Percentiles rank a stretch among this genome's conserved stretches.
phyloP scores from a whole-genome alignment of 306 rosid species.

The Mimosa bimucronata region DNA sequence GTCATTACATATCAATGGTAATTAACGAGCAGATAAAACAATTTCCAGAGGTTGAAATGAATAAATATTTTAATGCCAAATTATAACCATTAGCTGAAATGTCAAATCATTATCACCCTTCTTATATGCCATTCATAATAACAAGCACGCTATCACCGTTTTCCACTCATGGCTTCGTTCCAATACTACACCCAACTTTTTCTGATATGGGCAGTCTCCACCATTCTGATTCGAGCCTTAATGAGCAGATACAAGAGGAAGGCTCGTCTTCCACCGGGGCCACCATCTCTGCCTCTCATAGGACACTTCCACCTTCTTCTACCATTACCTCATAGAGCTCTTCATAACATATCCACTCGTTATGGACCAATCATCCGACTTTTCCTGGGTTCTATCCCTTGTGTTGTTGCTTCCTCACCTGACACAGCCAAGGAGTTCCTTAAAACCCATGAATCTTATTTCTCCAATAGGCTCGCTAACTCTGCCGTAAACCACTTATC shows the following conservation, averaged over 20 bases:
- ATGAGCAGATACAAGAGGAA: constrained; percentile 17
- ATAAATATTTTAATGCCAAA: not conserved
- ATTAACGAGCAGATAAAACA: not conserved
- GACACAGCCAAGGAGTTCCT: constrained; percentile 51
- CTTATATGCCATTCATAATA: not conserved
- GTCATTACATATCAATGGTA: not conserved
- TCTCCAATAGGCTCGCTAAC: constrained; percentile 37
- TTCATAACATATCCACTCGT: constrained; percentile 43
- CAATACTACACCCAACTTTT: not conserved
- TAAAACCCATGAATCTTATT: constrained; percentile 49
- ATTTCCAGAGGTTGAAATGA: too few relatives aligned
- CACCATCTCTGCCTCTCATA: constrained; percentile 44
- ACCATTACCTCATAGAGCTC: constrained; percentile 42
- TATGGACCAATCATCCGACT: constrained; percentile 53
- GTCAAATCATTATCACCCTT: not conserved
- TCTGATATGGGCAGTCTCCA: constrained; percentile 17
- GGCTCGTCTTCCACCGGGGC: constrained; percentile 40
- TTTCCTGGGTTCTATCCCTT: constrained; percentile 47
- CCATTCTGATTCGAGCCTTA: constrained; percentile 30
- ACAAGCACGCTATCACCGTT: not conserved
- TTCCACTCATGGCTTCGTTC: constrained; percentile 10
- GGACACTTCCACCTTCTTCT: constrained; percentile 49
- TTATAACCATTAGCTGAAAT: not conserved
- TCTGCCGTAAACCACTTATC: constrained; percentile 39
- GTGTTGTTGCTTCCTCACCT: constrained; percentile 53